phyloP scores from a whole-genome alignment of 768 basidiomycete genomes.

The Boletus insuetus region DNA sequence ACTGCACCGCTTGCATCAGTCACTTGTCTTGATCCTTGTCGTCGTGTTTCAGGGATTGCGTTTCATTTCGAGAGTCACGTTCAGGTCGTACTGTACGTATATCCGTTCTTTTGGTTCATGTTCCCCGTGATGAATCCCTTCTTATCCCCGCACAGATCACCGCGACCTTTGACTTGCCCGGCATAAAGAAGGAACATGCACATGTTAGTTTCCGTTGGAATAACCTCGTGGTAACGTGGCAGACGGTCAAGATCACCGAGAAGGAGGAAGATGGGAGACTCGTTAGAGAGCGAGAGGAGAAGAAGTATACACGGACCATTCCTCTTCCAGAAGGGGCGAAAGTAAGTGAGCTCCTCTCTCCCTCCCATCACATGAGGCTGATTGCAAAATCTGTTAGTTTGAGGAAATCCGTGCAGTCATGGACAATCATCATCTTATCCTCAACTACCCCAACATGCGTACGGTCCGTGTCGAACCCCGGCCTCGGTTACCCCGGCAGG shows the following conservation, averaged over 20 bases:
- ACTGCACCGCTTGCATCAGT: conserved; percentile 5
- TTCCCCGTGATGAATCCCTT: conserved; percentile 9
- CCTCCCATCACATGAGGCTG: neutral
- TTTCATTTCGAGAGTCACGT: conserved; percentile 66
- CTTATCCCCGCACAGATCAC: conserved; percentile 45
- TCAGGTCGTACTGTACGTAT: conserved; percentile 55
- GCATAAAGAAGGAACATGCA: conserved; percentile 69
- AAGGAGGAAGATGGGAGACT: conserved; percentile 57
- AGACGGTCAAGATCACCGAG: conserved; percentile 55
- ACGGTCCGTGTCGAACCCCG: conserved; percentile 35
- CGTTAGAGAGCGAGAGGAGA: conserved; percentile 63
- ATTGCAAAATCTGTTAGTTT: conserved; percentile 43
- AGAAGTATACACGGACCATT: conserved; percentile 61
- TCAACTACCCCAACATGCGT: conserved; percentile 58
- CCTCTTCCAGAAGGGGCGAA: conserved; percentile 73
- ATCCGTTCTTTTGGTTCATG: conserved; percentile 2
- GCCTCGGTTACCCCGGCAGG: conserved; percentile 19
- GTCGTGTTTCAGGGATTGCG: conserved; percentile 39
- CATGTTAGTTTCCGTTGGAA: conserved; percentile 70
- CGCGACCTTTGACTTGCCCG: conserved; percentile 68
- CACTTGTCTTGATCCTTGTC: conserved; percentile 13
- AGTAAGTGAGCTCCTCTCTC: conserved; percentile 37
- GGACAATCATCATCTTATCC: conserved; percentile 55
- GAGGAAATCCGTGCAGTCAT: conserved; percentile 70
- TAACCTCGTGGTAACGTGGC: conserved; percentile 66